These are phyloP conservation scores for Chlorella sp. DNA, from an alignment of 139 green algal genomes.

Conservation along the genomic window DNA sequence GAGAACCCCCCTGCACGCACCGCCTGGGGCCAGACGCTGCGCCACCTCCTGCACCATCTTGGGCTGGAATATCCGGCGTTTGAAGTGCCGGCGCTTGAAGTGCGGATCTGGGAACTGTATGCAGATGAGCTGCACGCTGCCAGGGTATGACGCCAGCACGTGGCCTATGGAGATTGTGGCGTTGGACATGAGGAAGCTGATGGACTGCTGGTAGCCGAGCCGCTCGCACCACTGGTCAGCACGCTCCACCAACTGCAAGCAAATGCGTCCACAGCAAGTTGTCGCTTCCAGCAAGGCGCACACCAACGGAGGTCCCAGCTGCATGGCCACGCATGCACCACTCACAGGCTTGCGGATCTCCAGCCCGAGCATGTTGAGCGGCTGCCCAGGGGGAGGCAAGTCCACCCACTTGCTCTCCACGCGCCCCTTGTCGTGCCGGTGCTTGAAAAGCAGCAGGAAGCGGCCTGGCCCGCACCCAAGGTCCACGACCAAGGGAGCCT, in stretches of 20 bases:
- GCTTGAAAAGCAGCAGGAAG: conserved; percentile 59
- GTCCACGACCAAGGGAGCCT: conserved; percentile 71
- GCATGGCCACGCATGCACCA: too few species aligned
- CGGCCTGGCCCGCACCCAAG: conserved; percentile 77
- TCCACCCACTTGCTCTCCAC: background rate
- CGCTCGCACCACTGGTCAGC: conserved; percentile 60
- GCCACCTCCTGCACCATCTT: conserved; percentile 24
- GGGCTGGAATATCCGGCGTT: conserved; percentile 78
- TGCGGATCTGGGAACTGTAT: conserved; percentile 89
- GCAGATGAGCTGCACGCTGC: background rate
- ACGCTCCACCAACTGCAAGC: conserved; percentile 64
- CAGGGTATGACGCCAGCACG: too few species aligned
- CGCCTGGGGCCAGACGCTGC: conserved; percentile 10
- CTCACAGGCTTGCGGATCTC: conserved; percentile 66
- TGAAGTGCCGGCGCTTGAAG: conserved; percentile 84
- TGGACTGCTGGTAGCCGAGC: conserved; percentile 33
- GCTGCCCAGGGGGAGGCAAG: conserved; percentile 3
- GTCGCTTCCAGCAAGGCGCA: too few species aligned
- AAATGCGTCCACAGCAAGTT: too few species aligned
- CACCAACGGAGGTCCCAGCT: too few species aligned
- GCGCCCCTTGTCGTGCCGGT: conserved; percentile 2
- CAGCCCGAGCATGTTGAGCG: conserved; percentile 74
- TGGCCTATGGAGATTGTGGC: too few species aligned
- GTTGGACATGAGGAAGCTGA: conserved; percentile 4
- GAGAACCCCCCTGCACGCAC: conserved; percentile 1